These are phyloP conservation scores for Pichia sp. DNA, from an alignment of 1,139 yeast genomes.

Conservation along the genomic window DNA sequence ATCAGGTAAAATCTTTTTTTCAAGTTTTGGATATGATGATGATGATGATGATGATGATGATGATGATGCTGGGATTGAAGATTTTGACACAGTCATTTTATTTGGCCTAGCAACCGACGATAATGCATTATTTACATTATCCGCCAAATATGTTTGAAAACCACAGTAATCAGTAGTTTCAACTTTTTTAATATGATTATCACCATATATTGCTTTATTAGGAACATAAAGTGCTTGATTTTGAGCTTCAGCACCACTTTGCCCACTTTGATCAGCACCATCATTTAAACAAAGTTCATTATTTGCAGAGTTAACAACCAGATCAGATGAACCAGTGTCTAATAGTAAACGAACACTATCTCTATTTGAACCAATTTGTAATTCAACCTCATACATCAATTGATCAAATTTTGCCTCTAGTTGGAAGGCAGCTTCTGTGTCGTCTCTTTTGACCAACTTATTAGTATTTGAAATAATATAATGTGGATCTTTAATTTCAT, in stretches of 20 bases:
- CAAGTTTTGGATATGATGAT: background rate
- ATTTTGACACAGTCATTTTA: background rate
- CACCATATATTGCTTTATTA: background rate
- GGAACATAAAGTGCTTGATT: background rate
- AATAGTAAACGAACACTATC: slow-evolving; percentile 44
- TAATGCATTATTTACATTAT: background rate
- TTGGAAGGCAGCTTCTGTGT: slow-evolving; percentile 2
- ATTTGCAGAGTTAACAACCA: slow-evolving; percentile 40
- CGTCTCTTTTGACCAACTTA: slow-evolving; percentile 5
- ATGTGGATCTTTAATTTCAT: background rate
- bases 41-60: background rate
- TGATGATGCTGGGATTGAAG: background rate
- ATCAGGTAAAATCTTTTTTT: background rate
- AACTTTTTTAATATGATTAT: background rate
- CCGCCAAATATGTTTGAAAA: background rate
- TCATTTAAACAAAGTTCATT: slow-evolving; percentile 6
- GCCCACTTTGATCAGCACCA: background rate
- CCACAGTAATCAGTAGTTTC: background rate
- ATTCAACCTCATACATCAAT: slow-evolving; percentile 34
- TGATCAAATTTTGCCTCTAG: slow-evolving; percentile 27
- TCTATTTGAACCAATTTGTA: slow-evolving; percentile 47
- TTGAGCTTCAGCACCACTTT: background rate
- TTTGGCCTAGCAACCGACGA: background rate
- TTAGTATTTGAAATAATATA: slow-evolving; percentile 1
- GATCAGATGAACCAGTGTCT: slow-evolving; percentile 61